phyloP scores from a whole-genome alignment of 352 stramenopile genomes.

The Labyrinthula sp. region DNA sequence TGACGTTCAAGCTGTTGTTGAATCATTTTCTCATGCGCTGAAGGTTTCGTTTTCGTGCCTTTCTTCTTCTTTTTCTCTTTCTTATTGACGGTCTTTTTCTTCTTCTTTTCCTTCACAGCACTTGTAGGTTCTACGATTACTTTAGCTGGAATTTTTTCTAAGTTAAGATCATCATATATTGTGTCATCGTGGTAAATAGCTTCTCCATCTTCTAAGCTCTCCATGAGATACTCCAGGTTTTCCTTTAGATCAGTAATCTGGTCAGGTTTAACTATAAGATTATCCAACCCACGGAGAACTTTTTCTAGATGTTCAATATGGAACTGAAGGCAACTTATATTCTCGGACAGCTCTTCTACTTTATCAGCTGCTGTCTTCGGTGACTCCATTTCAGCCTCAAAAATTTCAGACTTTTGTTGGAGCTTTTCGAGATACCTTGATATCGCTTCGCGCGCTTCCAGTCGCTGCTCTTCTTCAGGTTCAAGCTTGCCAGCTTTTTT shows the following conservation, averaged over 20 bases:
- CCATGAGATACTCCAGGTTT: slow-evolving; percentile 91
- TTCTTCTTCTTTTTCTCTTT: slow-evolving; percentile 28
- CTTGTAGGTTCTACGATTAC: slow-evolving; percentile 1
- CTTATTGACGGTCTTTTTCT: slow-evolving; percentile 19
- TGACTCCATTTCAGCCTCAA: slow-evolving; percentile 22
- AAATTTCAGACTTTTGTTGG: slow-evolving; percentile 5
- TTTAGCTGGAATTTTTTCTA: slow-evolving; percentile 11
- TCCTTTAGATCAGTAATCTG: slow-evolving; percentile 84
- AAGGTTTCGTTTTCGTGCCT: too few relatives aligned
- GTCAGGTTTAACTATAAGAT: slow-evolving; percentile 69
- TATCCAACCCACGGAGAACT: slow-evolving; percentile 88
- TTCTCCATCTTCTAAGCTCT: slow-evolving; percentile 37
- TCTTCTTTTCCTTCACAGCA: too few relatives aligned
- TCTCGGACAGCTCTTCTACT: slow-evolving; percentile 44
- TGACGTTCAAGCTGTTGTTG: slow-evolving; percentile 32
- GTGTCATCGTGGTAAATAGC: slow-evolving; percentile 40
- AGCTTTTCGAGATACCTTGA: slow-evolving; percentile 41
- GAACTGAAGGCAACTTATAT: slow-evolving; percentile 73
- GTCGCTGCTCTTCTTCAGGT: slow-evolving; percentile 56
- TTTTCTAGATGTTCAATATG: slow-evolving; percentile 91
- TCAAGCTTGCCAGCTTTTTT: slow-evolving; percentile 70
- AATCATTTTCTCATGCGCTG: too few relatives aligned
- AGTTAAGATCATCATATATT: slow-evolving; percentile 80
- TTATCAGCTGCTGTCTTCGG: slow-evolving; percentile 22
- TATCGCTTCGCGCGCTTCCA: slow-evolving; percentile 28